These are phyloP conservation scores for Tulasnella sp. DNA, from an alignment of 768 basidiomycete species.

Conservation along the genomic window DNA sequence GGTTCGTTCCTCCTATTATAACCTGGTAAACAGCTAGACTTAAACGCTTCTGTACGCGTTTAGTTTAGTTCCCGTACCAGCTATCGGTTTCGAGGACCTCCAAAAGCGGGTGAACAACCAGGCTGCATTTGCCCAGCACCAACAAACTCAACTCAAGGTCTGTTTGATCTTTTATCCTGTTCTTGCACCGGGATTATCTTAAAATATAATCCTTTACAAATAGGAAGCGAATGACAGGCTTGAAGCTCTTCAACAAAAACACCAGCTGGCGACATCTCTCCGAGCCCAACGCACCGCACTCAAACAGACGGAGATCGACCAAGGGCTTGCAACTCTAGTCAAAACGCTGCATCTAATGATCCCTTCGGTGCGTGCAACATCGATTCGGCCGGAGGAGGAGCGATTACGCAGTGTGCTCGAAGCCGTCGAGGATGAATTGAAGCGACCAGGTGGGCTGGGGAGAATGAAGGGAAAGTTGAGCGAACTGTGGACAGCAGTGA, in stretches of 20 bases:
- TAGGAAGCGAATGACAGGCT: conserved; percentile 60
- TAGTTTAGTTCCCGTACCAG: conserved; percentile 71
- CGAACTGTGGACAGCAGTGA: conserved; percentile 78
- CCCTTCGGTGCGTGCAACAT: conserved; percentile 60
- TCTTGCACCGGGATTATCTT: not conserved
- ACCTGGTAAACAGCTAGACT: not conserved
- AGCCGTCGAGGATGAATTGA: conserved; percentile 63
- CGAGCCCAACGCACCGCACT: conserved; percentile 53
- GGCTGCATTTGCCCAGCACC: conserved; percentile 49
- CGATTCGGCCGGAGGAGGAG: conserved; percentile 75
- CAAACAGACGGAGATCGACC: conserved; percentile 45
- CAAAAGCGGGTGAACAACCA: conserved; percentile 72
- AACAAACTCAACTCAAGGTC: conserved; percentile 57
- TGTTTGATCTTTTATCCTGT: not conserved
- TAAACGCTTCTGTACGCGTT: not conserved
- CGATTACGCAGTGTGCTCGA: conserved; percentile 58
- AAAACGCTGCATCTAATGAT: conserved; percentile 73
- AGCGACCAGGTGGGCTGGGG: conserved; percentile 32
- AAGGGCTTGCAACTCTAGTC: conserved; percentile 57
- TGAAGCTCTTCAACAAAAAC: conserved; percentile 47
- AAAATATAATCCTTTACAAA: not conserved
- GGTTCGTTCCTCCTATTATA: conserved; percentile 48
- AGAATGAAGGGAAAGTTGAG: conserved; percentile 63
- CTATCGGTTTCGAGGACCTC: conserved; percentile 72
- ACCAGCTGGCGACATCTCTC: conserved; percentile 55